These are phyloP conservation scores for Apium graveolens DNA, from an alignment of 129 eudicot genomes.

Conservation along the genomic window DNA sequence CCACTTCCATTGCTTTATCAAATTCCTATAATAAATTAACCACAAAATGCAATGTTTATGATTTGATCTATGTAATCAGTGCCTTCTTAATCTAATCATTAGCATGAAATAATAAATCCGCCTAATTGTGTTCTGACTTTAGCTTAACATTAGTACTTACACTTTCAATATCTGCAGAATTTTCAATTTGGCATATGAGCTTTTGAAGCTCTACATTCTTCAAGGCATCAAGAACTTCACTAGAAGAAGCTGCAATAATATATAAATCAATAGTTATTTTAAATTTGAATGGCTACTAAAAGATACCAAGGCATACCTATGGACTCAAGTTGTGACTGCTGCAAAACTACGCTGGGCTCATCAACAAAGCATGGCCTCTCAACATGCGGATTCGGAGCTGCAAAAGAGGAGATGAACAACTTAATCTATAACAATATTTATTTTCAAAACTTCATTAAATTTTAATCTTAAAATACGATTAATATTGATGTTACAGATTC, in stretches of 20 bases:
- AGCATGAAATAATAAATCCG: not conserved
- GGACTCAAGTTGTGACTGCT: slow-evolving; percentile 48
- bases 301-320: slow-evolving; percentile 32
- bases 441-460: too few species aligned
- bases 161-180: slow-evolving; percentile 38
- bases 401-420: slow-evolving; percentile 2
- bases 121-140: not conserved
- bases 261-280: not conserved
- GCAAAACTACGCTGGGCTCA: slow-evolving; percentile 38
- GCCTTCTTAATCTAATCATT: not conserved
- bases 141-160: slow-evolving; percentile 2
- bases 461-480: not conserved
- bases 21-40: slow-evolving; percentile 40
- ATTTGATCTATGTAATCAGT: not conserved
- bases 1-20: slow-evolving; percentile 66
- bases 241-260: slow-evolving; percentile 52
- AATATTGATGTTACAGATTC: not conserved
- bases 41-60: not conserved
- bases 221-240: slow-evolving; percentile 60
- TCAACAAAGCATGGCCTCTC: slow-evolving; percentile 54
- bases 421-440: not conserved
- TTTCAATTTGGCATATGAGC: slow-evolving; percentile 47
- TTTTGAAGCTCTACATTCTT: slow-evolving; percentile 58
- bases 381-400: slow-evolving; percentile 24
- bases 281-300: not conserved